Conservation (phyloP, 805 yeast genomes). For the Metschnikowia lochheadii region DNA sequence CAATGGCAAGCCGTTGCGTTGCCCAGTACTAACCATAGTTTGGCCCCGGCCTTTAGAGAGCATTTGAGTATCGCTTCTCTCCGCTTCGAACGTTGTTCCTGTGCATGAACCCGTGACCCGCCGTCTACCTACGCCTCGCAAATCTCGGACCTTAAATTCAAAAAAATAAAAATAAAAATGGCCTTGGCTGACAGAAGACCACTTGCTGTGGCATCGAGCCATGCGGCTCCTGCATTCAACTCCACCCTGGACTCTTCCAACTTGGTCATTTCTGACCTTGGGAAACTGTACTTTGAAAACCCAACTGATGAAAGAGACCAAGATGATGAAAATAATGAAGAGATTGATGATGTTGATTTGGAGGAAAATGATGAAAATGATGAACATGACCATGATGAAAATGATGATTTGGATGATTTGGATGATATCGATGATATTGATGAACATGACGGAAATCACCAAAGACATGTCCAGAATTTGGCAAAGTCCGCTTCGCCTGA, state of each 20-base stretch:
- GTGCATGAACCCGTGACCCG: neutral
- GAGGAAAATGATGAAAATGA: neutral
- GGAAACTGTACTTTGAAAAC: neutral
- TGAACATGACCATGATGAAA: neutral
- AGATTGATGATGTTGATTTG: too few species aligned
- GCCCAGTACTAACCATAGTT: constrained; percentile 1
- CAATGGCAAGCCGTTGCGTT: neutral
- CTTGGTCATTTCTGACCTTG: neutral
- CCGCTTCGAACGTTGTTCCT: neutral
- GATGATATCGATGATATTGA: neutral
- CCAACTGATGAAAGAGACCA: too few species aligned
- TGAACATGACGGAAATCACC: neutral
- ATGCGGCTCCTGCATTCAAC: constrained; percentile 42
- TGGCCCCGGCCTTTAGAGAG: constrained; percentile 10
- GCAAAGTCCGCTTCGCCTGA: constrained; percentile 12
- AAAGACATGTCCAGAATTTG: neutral
- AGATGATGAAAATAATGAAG: neutral
- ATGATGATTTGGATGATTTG: too few species aligned
- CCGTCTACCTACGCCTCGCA: neutral
- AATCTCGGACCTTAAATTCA: too few species aligned
- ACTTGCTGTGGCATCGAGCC: constrained; percentile 46
- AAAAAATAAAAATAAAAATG: constrained; percentile 28
- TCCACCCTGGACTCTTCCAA: constrained; percentile 18
- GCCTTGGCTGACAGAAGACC: constrained; percentile 69
- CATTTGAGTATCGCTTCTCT: constrained; percentile 20